phyloP scores from a whole-genome alignment of 257 asterid genomes.

The Paulownia fortunei region DNA sequence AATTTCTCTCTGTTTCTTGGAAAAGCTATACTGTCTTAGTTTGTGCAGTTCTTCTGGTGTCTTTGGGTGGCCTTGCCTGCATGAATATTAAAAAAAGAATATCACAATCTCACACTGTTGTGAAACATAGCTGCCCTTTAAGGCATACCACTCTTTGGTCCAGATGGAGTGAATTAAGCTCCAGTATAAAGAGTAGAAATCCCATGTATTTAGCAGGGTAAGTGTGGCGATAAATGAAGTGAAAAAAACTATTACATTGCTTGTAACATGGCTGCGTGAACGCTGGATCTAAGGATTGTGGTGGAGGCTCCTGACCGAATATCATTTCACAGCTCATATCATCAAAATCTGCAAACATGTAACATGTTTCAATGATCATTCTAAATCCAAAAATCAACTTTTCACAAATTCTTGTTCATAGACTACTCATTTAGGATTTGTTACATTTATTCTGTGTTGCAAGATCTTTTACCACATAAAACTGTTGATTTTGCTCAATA shows the following conservation, averaged over 20 bases:
- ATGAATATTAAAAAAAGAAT: constrained; percentile 20
- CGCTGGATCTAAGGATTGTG: constrained; percentile 68
- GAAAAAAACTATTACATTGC: constrained; percentile 53
- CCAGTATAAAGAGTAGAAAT: too few species aligned
- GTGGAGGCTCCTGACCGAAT: constrained; percentile 86
- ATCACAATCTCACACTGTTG: not conserved
- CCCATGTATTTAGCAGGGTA: not conserved
- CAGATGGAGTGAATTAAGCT: too few species aligned
- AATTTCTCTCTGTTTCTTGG: not conserved
- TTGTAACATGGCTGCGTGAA: constrained; percentile 78
- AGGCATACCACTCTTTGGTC: too few species aligned
- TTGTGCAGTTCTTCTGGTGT: constrained; percentile 57
- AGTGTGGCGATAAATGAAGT: too few species aligned
- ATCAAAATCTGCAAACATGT: constrained; percentile 72
- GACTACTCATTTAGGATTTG: not conserved
- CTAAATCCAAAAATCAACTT: not conserved
- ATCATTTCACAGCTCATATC: constrained; percentile 97
- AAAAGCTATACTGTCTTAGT: constrained; percentile 10
- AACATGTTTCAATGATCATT: not conserved
- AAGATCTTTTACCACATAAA: not conserved
- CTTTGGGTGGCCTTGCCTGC: constrained; percentile 67
- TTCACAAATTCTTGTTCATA: not conserved
- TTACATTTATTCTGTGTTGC: too few species aligned
- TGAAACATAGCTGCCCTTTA: too few species aligned
- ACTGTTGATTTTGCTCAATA: constrained; percentile 3